These are phyloP conservation scores for Lunularia cruciata DNA, from an alignment of 225 moss, liverwort and hornwort genomes.

Conservation along the genomic window DNA sequence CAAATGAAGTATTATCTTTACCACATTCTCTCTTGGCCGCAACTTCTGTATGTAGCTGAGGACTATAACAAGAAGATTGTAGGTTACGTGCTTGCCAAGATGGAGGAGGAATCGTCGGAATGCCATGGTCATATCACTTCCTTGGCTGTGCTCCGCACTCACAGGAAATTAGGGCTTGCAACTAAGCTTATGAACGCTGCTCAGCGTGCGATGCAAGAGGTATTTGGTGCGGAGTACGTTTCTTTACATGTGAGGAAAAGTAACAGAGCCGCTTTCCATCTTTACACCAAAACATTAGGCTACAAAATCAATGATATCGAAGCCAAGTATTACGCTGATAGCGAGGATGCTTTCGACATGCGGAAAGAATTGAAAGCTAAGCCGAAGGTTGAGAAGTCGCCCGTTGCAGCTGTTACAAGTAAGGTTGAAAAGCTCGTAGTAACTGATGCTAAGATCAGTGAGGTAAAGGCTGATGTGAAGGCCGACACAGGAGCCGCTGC, in stretches of 20 bases:
- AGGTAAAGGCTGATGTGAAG: slow-evolving; percentile 1
- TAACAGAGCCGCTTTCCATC: slow-evolving; percentile 82
- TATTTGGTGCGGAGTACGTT: slow-evolving; percentile 86
- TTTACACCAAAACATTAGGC: slow-evolving; percentile 74
- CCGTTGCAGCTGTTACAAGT: slow-evolving; percentile 17
- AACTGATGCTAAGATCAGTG: slow-evolving; percentile 22
- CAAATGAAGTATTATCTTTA: slow-evolving; percentile 63
- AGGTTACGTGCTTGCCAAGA: slow-evolving; percentile 92
- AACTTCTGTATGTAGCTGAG: slow-evolving; percentile 86
- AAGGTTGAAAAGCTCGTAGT: slow-evolving; percentile 32
- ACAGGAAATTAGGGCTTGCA: slow-evolving; percentile 88
- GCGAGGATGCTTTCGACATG: slow-evolving; percentile 96
- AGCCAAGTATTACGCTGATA: slow-evolving; percentile 79
- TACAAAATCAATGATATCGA: slow-evolving; percentile 87
- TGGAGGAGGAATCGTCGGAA: slow-evolving; percentile 81
- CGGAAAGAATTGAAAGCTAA: slow-evolving; percentile 56
- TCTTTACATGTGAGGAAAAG: slow-evolving; percentile 88
- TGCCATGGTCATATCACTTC: slow-evolving; percentile 98
- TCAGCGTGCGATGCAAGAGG: slow-evolving; percentile 94
- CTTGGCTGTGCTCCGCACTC: slow-evolving; percentile 82
- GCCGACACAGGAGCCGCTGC: background rate
- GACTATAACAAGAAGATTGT: slow-evolving; percentile 80
- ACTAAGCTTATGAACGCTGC: slow-evolving; percentile 88
- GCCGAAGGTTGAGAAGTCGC: slow-evolving; percentile 24
- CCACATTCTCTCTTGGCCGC: slow-evolving; percentile 92